Evolutionary conservation across 1,139 yeast species (phyloP).

Genomic region (Yamadazyma dushanensis): DNA sequence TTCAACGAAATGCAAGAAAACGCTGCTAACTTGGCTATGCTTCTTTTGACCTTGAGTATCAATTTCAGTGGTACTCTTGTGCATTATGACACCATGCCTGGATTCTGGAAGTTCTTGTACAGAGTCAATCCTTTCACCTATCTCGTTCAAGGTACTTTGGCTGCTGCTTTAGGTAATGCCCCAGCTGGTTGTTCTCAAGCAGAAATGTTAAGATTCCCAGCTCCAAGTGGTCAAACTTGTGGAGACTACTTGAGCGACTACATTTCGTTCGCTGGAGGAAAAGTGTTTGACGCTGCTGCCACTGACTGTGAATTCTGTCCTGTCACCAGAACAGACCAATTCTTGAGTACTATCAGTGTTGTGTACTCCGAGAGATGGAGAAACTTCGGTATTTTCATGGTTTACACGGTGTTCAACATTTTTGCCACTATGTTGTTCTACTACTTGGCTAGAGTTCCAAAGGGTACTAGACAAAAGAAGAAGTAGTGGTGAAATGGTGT

Average conservation of each 20-base stretch:
- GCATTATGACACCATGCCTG: constrained; percentile 50
- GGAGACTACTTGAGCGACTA: constrained; percentile 50
- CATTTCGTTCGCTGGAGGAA: constrained; percentile 50
- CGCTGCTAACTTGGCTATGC: constrained; percentile 65
- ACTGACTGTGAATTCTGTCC: constrained; percentile 56
- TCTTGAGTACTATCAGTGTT: constrained; percentile 44
- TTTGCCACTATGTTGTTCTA: constrained; percentile 47
- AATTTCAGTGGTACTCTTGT: constrained; percentile 83
- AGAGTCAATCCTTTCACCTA: constrained; percentile 68
- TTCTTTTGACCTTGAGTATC: constrained; percentile 59
- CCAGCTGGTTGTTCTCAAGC: constrained; percentile 24
- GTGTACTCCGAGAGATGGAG: constrained; percentile 57
- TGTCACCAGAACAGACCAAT: constrained; percentile 49
- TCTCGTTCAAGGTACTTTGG: constrained; percentile 38
- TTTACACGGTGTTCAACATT: constrained; percentile 51
- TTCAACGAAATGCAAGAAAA: constrained; percentile 64
- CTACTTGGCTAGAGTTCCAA: constrained; percentile 72
- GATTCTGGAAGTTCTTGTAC: constrained; percentile 56
- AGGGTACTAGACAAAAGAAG: constrained; percentile 14
- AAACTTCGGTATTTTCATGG: constrained; percentile 58
- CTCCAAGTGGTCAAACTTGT: constrained; percentile 55
- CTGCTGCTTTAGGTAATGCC: constrained; percentile 38
- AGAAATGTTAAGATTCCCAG: constrained; percentile 26
- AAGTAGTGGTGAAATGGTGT: not conserved
- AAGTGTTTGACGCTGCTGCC: constrained; percentile 41